Base-by-base conservation (phyloP, 176 grass and related monocot species). In the Cymbopogon citratus region DNA sequence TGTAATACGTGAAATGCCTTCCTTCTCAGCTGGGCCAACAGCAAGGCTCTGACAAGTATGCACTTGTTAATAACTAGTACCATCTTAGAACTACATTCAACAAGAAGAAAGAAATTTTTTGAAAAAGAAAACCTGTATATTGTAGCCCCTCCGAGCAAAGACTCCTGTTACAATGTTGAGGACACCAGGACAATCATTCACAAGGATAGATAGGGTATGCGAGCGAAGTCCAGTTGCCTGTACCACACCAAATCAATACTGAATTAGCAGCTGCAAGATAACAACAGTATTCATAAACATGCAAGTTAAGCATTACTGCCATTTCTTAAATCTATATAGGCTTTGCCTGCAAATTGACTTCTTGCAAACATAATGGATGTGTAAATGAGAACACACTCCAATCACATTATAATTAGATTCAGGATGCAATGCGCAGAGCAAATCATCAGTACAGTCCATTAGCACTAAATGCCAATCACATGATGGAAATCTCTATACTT, bases 81-180 rank as follows among this genome's bases (percentile, higher is more conserved):
- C n/a, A n/a, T n/a, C n/a, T 19, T 34, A 51, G 3, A 13, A 63
- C 54, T 46, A 77, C 1, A 87, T 25, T 69, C 38, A 31, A 10
- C 13, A 74, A 90, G 13, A 35, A 67, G 26, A 33, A 62, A 77
- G 18, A 46, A 6, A 66, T 62, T 10, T 38, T 38, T 69, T 59
- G 0, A 19, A 36, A n/a, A 68, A 77, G 14, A 9, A 80, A 90
- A 99, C 92, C 92, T 99, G 90, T 90, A 99, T 99, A 89, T 93
- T 99, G 87, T 99, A 99, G 41, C 96, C 96, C 83, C 96, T 95
- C 41, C 96, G 90, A 85, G 96, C 75, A 85, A 99, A 99, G 13
- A 95, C 96, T 31, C 96, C 96, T 35, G 96, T 99, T 65, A 99
- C 87, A 46, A 91, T 90, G 65, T 99, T 98, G 71, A 98, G 92